Conservation (phyloP, 495 filamentous ascomycete species). For the Pseudomonodictys pantanalensis region DNA sequence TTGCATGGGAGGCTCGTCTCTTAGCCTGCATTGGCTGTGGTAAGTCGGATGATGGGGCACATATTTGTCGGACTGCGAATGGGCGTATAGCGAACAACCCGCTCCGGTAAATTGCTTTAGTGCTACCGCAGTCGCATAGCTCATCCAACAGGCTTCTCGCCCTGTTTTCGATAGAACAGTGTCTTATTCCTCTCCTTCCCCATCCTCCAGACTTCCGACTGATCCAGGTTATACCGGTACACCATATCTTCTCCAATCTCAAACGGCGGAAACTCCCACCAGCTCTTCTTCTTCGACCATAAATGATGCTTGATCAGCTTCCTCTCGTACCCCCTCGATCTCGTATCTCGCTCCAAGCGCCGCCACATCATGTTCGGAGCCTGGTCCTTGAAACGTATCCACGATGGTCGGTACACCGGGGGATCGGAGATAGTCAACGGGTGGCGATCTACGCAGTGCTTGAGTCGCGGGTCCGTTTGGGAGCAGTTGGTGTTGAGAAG, state of each 20-base stretch:
- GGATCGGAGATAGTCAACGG: constrained; percentile 1
- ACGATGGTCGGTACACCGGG: background rate
- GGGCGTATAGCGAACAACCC: too few relatives aligned
- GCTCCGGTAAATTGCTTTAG: too few relatives aligned
- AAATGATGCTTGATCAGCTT: constrained; percentile 1
- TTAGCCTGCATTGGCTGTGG: too few relatives aligned
- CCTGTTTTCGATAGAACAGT: background rate
- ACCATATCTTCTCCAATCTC: background rate
- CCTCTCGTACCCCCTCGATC: constrained; percentile 1
- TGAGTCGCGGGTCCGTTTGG: background rate
- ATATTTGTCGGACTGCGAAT: too few relatives aligned
- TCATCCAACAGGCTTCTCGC: background rate
- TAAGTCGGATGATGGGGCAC: too few relatives aligned
- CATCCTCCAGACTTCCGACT: background rate
- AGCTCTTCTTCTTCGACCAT: constrained; percentile 1
- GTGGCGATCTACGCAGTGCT: background rate
- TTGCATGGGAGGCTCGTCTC: too few relatives aligned
- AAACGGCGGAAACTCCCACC: constrained; percentile 1
- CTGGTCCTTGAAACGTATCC: background rate
- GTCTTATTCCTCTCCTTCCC: background rate
- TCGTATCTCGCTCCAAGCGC: constrained; percentile 1
- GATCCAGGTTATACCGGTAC: background rate
- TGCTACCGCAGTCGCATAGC: too few relatives aligned
- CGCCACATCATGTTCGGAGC: background rate
- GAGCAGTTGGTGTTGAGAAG: background rate